These are phyloP conservation scores for Ilyonectria mors-panacis DNA, from an alignment of 2,329 filamentous ascomycete species.

Conservation along the genomic window DNA sequence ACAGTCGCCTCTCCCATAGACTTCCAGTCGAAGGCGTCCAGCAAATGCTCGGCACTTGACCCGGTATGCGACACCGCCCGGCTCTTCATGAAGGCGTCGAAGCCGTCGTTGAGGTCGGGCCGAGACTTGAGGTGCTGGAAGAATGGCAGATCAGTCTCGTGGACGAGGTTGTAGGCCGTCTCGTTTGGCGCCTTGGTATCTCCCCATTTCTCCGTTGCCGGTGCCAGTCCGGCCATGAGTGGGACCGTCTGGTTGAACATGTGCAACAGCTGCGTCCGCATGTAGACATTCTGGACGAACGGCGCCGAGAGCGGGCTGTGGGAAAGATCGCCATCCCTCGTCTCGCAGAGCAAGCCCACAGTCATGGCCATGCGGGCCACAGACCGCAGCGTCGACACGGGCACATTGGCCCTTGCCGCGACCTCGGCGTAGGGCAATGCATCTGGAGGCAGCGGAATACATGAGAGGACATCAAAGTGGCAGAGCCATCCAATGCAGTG, in stretches of 20 bases:
- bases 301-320: conserved; percentile 53
- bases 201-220: conserved; percentile 48
- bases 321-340: conserved; percentile 44
- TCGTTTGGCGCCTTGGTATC: conserved; percentile 42
- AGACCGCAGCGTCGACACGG: not conserved
- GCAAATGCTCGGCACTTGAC: conserved; percentile 47
- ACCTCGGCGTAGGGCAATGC: not conserved
- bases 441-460: no score
- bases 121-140: conserved; percentile 51
- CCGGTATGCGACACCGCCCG: conserved; percentile 48
- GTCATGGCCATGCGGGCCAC: conserved; percentile 57
- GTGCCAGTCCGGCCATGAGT: conserved; percentile 38
- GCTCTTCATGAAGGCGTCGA: conserved; percentile 52
- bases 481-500: no score
- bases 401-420: not conserved
- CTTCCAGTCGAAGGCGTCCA: conserved; percentile 57
- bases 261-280: conserved; percentile 52
- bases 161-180: conserved; percentile 51
- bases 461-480: no score
- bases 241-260: conserved; percentile 48
- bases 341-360: conserved; percentile 52
- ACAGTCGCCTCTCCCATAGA: conserved; percentile 5
- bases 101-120: conserved; percentile 44
- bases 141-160: conserved; percentile 45
- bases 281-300: conserved; percentile 43